Conservation (phyloP, 2,329 filamentous ascomycete species). For the Fusarium graminum region DNA sequence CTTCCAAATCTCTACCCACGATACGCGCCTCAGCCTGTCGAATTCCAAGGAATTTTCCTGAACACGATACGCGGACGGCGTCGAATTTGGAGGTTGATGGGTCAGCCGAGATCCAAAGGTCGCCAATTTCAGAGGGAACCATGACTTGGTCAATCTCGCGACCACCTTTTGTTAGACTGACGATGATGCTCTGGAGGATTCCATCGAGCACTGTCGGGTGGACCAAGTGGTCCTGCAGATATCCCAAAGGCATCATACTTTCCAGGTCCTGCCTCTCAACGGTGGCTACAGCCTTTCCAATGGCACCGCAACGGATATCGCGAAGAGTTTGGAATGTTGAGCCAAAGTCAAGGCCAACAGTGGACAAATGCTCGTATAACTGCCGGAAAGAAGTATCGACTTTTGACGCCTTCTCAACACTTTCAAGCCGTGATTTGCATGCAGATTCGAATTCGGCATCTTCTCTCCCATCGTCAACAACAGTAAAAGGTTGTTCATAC, state of each 20-base stretch:
- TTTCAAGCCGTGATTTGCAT: background rate
- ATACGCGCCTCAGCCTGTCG: constrained; percentile 8
- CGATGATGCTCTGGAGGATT: constrained; percentile 15
- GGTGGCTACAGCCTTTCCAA: constrained; percentile 7
- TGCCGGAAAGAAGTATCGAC: constrained; percentile 9
- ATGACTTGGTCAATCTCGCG: constrained; percentile 15
- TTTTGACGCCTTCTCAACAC: background rate
- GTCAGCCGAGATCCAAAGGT: constrained; percentile 13
- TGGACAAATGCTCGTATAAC: constrained; percentile 12
- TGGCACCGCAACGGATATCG: constrained; percentile 3
- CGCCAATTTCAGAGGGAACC: constrained; percentile 9
- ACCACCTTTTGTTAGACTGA: constrained; percentile 12
- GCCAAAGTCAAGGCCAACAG: constrained; percentile 16
- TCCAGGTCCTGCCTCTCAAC: constrained; percentile 9
- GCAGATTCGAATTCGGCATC: constrained; percentile 3
- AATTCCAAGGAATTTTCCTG: constrained; percentile 8
- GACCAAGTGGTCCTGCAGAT: constrained; percentile 4
- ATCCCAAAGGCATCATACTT: constrained; percentile 3
- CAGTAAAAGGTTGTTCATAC: constrained; percentile 12
- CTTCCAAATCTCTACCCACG: background rate
- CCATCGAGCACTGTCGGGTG: constrained; percentile 8
- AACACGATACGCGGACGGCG: constrained; percentile 4
- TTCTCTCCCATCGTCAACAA: constrained; percentile 7
- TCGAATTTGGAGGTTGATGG: constrained; percentile 12
- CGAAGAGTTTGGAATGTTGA: constrained; percentile 7